Conservation (phyloP, 305 asterid species). For the Fraxinus velutina region DNA sequence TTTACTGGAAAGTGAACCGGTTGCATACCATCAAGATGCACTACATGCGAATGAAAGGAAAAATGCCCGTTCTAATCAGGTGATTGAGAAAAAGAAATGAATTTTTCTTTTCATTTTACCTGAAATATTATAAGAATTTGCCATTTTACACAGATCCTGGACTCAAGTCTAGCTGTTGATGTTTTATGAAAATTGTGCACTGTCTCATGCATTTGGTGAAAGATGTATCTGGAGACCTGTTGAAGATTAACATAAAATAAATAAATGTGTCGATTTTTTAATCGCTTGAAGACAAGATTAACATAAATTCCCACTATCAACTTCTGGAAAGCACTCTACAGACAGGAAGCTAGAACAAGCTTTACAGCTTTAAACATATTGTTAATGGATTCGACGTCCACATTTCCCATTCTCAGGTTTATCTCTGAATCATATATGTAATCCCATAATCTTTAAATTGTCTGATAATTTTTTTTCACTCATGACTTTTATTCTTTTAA, state of each 20-base stretch:
- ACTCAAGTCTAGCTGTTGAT: not conserved
- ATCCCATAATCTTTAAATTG: not conserved
- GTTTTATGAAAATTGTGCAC: no score
- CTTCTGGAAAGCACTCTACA: no score
- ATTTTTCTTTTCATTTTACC: not conserved
- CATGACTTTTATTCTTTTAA: not conserved
- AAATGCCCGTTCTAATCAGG: conserved; percentile 32
- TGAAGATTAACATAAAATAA: not conserved
- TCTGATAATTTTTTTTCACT: not conserved
- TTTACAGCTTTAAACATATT: no score
- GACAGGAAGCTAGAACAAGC: no score
- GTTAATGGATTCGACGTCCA: conserved; percentile 22
- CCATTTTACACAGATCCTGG: not conserved
- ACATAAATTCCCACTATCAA: no score
- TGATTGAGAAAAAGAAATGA: conserved; percentile 4
- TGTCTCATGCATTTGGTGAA: not conserved
- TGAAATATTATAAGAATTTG: not conserved
- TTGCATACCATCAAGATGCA: conserved; percentile 42
- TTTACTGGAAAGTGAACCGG: conserved; percentile 63
- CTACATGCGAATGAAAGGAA: conserved; percentile 15
- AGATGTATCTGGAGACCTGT: not conserved
- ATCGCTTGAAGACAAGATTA: conserved; percentile 3
- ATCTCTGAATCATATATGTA: not conserved
- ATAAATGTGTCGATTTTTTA: not conserved
- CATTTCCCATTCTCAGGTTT: conserved; percentile 66